Base-by-base conservation (phyloP, 2,329 filamentous ascomycete species). In the Ilyonectria destructans region DNA sequence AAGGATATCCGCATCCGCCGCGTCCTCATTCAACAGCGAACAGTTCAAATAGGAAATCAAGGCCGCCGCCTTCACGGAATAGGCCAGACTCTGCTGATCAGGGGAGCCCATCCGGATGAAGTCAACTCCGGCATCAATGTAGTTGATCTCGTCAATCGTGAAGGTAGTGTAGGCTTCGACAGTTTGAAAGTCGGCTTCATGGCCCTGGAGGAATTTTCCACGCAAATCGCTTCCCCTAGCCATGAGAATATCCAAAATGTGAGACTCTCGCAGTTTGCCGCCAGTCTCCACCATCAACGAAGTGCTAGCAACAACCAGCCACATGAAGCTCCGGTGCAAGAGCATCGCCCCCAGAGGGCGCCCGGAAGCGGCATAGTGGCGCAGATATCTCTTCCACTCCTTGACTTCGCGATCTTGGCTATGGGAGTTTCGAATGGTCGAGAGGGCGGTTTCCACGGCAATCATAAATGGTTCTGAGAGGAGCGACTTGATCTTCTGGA, bases 261-360 rank as follows among this genome's bases (percentile, higher is more conserved):
- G 90, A 15, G 86, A 85, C 46, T 88, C 85, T 59, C 87, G 86
- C 43, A 93, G 83, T 17, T 85, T 81, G n/a, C 88, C 83, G 6
- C 87, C 86, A 46, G 92, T 89, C 35, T 89, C 87, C 19, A 94
- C 86, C 68, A 96, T 84, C 31, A 96, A 86, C 15, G 93, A 93
- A 2, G 93, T 94, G 61, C 90, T 92, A 2, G 94, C 90, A 37
- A 95, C 91, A 13, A 98, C 86, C 35, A 98, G 88, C 80, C 90
- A 91, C 87, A 97, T 94, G 78, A 97, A 97, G 70, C 92, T 95
- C 76, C 94, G 90, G 79, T 97, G 95, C 23, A 99, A 82, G 6
- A 98, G 87, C 92, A 98, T 96, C 13, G 95, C 94, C 10, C 96
- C 95, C 49, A 99, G 83, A 0, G 97, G 96, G 21, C 94, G 89